A percentile compares a stretch with the other conserved stretches of the same genome.
Evolutionary conservation across 2,329 filamentous ascomycete species (phyloP).

Genomic region (Fusarium luffae): DNA sequence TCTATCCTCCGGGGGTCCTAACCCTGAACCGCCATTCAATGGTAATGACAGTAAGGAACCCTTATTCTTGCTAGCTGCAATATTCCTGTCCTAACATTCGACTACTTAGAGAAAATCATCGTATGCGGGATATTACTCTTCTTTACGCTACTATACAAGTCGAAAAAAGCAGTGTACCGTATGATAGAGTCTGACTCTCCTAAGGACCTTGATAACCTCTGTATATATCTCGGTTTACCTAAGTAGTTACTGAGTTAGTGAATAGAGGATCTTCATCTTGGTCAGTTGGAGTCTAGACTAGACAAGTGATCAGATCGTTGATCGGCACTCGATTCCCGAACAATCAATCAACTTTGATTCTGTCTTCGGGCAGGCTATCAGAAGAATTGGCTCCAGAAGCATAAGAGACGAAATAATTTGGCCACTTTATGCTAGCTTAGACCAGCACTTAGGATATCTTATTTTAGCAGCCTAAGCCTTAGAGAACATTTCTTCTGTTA

Average conservation of each 20-base stretch:
- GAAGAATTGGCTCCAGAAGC: too few species aligned
- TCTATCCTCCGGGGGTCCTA: background rate
- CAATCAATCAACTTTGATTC: background rate
- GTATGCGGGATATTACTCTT: background rate
- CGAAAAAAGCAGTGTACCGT: background rate
- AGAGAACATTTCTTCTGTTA: too few species aligned
- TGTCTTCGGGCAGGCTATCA: too few species aligned
- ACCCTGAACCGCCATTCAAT: background rate
- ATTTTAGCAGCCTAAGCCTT: too few species aligned
- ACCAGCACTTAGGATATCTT: too few species aligned
- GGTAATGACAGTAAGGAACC: background rate
- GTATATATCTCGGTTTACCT: background rate
- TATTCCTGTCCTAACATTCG: background rate
- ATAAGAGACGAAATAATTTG: too few species aligned
- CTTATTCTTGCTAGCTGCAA: background rate
- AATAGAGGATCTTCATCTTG: background rate
- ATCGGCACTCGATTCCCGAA: too few species aligned
- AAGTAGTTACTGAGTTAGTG: background rate
- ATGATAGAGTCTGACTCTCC: background rate
- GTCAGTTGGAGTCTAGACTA: background rate
- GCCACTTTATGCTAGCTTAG: too few species aligned
- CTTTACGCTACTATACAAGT: background rate
- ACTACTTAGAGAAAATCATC: background rate
- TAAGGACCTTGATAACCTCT: background rate
- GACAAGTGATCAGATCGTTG: too few species aligned